Percentiles rank a stretch among this genome's conserved stretches.
These are phyloP conservation scores for Phaeosphaeriaceae sp. DNA, from an alignment of 2,329 filamentous ascomycete species.

Conservation along the genomic window DNA sequence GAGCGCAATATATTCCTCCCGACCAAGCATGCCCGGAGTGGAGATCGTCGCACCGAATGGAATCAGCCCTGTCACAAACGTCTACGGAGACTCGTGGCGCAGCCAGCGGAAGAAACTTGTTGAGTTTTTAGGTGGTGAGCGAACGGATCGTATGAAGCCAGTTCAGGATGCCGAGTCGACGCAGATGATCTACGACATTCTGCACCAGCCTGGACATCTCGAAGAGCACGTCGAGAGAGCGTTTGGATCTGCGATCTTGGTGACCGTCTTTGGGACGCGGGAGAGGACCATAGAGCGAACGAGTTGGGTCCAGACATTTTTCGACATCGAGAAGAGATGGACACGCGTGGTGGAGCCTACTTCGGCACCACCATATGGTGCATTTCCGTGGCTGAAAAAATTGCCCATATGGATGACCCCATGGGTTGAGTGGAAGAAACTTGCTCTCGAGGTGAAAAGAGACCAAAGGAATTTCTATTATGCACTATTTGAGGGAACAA, in stretches of 20 bases:
- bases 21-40: slow-evolving; percentile 1
- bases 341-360: slow-evolving; percentile 8
- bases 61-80: background rate
- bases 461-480: slow-evolving; percentile 9
- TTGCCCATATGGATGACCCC: slow-evolving; percentile 15
- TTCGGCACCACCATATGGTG: slow-evolving; percentile 9
- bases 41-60: background rate
- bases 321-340: slow-evolving; percentile 13
- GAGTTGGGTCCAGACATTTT: slow-evolving; percentile 5
- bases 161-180: slow-evolving; percentile 17
- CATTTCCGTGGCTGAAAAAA: slow-evolving; percentile 14
- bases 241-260: slow-evolving; percentile 14
- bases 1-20: slow-evolving; percentile 9
- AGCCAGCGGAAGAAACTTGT: slow-evolving; percentile 3
- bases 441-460: slow-evolving; percentile 7
- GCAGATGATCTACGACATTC: slow-evolving; percentile 16
- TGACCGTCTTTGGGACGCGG: slow-evolving; percentile 13
- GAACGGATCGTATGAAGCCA: slow-evolving; percentile 7
- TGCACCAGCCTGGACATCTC: slow-evolving; percentile 3
- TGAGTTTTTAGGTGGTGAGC: slow-evolving; percentile 6
- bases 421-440: slow-evolving; percentile 15
- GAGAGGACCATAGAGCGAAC: slow-evolving; percentile 3
- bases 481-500: slow-evolving; percentile 10
- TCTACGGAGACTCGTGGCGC: slow-evolving; percentile 13
- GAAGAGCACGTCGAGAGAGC: slow-evolving; percentile 8